Evolutionary conservation across 768 basidiomycete species (phyloP).

Genomic region (Myochromella boudieri): DNA sequence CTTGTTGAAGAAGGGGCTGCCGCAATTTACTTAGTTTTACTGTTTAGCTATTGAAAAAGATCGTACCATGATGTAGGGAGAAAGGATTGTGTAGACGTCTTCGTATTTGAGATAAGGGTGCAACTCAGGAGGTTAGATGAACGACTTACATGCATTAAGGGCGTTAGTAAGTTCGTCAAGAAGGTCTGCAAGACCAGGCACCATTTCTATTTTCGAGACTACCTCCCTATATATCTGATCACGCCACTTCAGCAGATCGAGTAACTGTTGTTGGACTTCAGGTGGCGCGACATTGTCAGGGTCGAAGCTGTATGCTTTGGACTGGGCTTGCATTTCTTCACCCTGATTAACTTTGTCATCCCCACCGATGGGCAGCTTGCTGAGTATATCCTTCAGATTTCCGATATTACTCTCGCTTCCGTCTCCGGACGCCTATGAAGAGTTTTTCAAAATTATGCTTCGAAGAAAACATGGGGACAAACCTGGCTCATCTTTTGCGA

Average conservation of each 20-base stretch:
- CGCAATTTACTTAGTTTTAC: slow-evolving; percentile 7
- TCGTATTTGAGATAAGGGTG: background rate
- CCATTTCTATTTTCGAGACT: slow-evolving; percentile 57
- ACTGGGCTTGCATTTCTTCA: slow-evolving; percentile 51
- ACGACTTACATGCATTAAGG: slow-evolving; percentile 58
- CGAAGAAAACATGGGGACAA: slow-evolving; percentile 3
- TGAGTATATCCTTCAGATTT: slow-evolving; percentile 42
- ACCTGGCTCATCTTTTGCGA: slow-evolving; percentile 48
- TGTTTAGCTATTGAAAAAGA: slow-evolving; percentile 6
- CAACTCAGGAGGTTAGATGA: background rate
- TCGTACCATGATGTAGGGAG: slow-evolving; percentile 61
- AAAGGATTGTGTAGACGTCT: slow-evolving; percentile 68
- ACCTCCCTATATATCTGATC: slow-evolving; percentile 58
- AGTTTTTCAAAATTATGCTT: background rate
- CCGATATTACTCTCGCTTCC: slow-evolving; percentile 31
- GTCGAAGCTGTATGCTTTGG: slow-evolving; percentile 62
- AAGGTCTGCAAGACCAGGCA: slow-evolving; percentile 58
- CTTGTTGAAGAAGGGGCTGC: slow-evolving; percentile 62
- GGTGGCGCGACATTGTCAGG: slow-evolving; percentile 63
- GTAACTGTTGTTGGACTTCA: slow-evolving; percentile 57
- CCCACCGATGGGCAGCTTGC: slow-evolving; percentile 50
- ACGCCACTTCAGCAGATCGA: slow-evolving; percentile 61
- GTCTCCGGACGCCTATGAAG: slow-evolving; percentile 31
- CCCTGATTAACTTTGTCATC: slow-evolving; percentile 52
- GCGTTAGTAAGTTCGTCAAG: slow-evolving; percentile 64